A percentile compares a stretch with the other conserved stretches of the same genome.
Evolutionary conservation across 2,329 filamentous ascomycete species (phyloP).

Genomic region (Sordariomycetes sp.): DNA sequence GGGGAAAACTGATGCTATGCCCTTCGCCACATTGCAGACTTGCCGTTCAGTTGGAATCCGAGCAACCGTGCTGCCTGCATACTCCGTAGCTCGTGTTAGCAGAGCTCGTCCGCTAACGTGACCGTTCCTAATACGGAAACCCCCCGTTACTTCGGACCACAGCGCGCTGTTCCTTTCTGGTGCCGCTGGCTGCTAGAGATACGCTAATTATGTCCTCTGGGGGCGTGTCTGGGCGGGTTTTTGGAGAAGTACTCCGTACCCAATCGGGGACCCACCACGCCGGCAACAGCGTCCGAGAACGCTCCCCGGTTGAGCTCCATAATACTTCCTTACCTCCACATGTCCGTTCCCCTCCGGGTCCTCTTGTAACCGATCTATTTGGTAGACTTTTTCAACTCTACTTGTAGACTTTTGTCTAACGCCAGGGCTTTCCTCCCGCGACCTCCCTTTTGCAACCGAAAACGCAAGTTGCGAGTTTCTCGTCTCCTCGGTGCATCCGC

Average conservation of each 20-base stretch:
- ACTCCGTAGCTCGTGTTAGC: too few species aligned
- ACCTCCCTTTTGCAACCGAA: not conserved
- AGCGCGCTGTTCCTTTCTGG: too few species aligned
- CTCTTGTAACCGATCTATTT: not conserved
- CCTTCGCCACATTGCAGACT: too few species aligned
- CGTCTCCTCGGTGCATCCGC: not conserved
- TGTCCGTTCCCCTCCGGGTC: conserved; percentile 2
- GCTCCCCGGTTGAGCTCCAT: not conserved
- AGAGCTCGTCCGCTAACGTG: too few species aligned
- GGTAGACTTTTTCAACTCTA: conserved; percentile 1
- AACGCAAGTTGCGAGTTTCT: not conserved
- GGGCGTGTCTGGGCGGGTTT: not conserved
- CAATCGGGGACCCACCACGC: not conserved
- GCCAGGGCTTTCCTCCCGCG: not conserved
- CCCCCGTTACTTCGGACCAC: too few species aligned
- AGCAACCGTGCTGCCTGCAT: too few species aligned
- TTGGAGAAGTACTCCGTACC: not conserved
- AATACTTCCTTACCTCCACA: not conserved
- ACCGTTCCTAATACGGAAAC: too few species aligned
- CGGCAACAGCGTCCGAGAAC: not conserved
- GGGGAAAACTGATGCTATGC: too few species aligned
- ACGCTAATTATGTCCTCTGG: not conserved
- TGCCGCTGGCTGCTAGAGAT: too few species aligned
- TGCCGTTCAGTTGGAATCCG: too few species aligned
- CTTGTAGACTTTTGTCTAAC: not conserved